Conservation (phyloP, 169 alveolate genomes). For the Babesia ovis region DNA sequence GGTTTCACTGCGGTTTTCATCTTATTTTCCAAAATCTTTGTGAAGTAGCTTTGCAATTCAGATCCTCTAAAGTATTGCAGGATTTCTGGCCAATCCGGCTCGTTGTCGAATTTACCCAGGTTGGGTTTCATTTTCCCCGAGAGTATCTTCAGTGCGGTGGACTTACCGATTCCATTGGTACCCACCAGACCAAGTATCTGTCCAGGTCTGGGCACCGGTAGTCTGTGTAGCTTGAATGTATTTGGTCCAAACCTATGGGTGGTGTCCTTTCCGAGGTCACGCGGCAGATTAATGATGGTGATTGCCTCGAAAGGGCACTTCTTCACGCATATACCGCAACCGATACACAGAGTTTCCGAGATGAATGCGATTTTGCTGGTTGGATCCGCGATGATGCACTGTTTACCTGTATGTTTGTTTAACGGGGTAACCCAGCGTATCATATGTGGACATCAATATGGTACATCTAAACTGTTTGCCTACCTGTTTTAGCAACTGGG, state of each 20-base stretch:
- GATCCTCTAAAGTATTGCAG: constrained; percentile 94
- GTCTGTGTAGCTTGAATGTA: constrained; percentile 97
- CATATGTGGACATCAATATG: no score
- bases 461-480: not conserved
- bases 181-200: constrained; percentile 90
- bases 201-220: constrained; percentile 98
- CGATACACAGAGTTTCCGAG: constrained; percentile 97
- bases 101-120: constrained; percentile 93
- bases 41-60: constrained; percentile 96
- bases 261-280: constrained; percentile 88
- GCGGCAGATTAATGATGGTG: constrained; percentile 97
- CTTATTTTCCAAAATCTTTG: constrained; percentile 92
- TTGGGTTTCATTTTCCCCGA: constrained; percentile 97
- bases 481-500: constrained; percentile 75
- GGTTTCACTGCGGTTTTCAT: constrained; percentile 96
- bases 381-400: constrained; percentile 96
- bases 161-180: constrained; percentile 96
- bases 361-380: constrained; percentile 92
- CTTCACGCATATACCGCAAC: constrained; percentile 99
- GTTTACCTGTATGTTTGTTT: constrained; percentile 86
- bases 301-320: constrained; percentile 99
- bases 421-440: constrained; percentile 71
- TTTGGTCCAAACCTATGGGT: constrained; percentile 98
- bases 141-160: constrained; percentile 96
- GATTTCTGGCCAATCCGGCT: constrained; percentile 97